Evolutionary conservation across 805 yeast genomes (phyloP), one percentile per base, ranked within the genome.

Genomic region (Candida ipomoeae): DNA sequence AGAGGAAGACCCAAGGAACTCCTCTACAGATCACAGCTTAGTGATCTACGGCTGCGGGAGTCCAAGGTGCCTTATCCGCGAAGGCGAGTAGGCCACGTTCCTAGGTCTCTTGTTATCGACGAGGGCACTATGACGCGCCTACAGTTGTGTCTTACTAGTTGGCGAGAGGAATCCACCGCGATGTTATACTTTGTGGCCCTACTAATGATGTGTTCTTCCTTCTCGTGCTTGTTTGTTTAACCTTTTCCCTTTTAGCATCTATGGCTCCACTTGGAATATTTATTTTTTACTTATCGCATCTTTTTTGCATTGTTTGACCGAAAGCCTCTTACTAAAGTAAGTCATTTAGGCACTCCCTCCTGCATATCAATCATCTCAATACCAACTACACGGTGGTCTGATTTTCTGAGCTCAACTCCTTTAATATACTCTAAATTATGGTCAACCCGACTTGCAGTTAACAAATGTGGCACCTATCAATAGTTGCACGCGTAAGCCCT

Each of bases 11-110:
- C 51, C 20, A 17, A 48, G 3, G 53, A 52, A 29, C 36, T 56
- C 6, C 40, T 54, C 21, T 56, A 56, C 41, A 45, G 52, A 17
- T 50, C 54, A 7, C 59, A 56, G 46, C 50, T 56, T 6, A 52
- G 44, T 43, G 53, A 45, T 18, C 36, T 52, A 15, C 20, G 29
- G 36, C 32, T 17, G 44, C 50, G 52, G 4, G 33, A 37, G 17
- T 17, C 46, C 14, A 43, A 43, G 11, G 32, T 43, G 10, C 46
- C 46, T 4, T 43, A 43, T 15, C 46, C 46, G 14, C 46, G 46
- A 32, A 43, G 38, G 6, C 29, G 34, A 21, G 39, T n/a, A 5
- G 29, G 38, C 31, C 33, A 32, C 11, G 32, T 18, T n/a, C 32
- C 31, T 18, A 32, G 31, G 32, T 17, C 44, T 7, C 39, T 34